Evolutionary conservation across 495 filamentous ascomycete species (phyloP).

Genomic region (Tuber magnatum): DNA sequence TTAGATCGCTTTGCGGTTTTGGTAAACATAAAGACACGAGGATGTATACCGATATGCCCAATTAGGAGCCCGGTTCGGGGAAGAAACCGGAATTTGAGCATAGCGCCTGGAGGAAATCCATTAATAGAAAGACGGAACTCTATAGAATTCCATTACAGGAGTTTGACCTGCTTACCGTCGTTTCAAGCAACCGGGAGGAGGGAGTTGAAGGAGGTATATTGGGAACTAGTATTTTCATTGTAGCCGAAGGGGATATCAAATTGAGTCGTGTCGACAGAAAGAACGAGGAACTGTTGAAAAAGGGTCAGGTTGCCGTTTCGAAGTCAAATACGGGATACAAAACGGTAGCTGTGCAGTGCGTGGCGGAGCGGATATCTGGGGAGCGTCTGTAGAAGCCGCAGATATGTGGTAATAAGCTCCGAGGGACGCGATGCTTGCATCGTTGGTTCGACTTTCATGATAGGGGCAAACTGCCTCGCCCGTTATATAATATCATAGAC

Average conservation of each 20-base stretch:
- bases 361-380: conserved; percentile 25
- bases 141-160: conserved; percentile 24
- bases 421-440: background rate
- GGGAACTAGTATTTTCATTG: conserved; percentile 27
- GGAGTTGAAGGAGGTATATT: conserved; percentile 15
- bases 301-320: conserved; percentile 27
- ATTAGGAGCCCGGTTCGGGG: conserved; percentile 7
- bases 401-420: background rate
- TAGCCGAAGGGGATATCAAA: conserved; percentile 14
- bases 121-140: conserved; percentile 19
- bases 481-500: background rate
- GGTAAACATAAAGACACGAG: conserved; percentile 11
- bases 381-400: conserved; percentile 26
- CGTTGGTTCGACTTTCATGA: background rate
- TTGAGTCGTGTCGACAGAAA: conserved; percentile 10
- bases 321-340: conserved; percentile 21
- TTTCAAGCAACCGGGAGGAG: conserved; percentile 9
- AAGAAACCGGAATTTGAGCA: conserved; percentile 21
- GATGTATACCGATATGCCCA: conserved; percentile 20
- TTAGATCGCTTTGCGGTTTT: conserved; percentile 31
- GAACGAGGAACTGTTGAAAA: conserved; percentile 11
- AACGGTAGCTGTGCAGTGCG: conserved; percentile 8
- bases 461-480: background rate
- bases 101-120: conserved; percentile 13
- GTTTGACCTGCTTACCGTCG: conserved; percentile 25